Evolutionary conservation across 2,329 filamentous ascomycete species (phyloP).

Genomic region (Trichoderma pleuroti): DNA sequence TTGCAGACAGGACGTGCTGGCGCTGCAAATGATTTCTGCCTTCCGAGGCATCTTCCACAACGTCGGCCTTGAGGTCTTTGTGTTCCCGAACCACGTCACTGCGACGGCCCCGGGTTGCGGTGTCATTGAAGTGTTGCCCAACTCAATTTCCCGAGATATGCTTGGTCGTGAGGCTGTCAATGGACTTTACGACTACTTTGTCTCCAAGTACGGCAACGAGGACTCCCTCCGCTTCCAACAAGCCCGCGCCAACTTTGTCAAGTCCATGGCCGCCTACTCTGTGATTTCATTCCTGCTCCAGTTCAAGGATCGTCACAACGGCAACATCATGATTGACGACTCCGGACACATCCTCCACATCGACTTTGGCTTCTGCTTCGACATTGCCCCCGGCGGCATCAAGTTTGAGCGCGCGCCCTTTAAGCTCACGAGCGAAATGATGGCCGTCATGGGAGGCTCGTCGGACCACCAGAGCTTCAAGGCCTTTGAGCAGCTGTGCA

Average conservation of each 20-base stretch:
- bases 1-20: constrained; percentile 93
- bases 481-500: constrained; percentile 93
- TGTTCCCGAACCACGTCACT: constrained; percentile 95
- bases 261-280: constrained; percentile 98
- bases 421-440: constrained; percentile 96
- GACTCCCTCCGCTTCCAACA: constrained; percentile 93
- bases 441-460: constrained; percentile 95
- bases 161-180: constrained; percentile 96
- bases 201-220: constrained; percentile 95
- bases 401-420: constrained; percentile 98
- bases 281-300: constrained; percentile 95
- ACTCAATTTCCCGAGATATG: constrained; percentile 98
- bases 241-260: constrained; percentile 95
- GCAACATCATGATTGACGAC: constrained; percentile 99
- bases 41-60: constrained; percentile 97
- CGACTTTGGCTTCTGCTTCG: constrained; percentile 99
- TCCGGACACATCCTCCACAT: constrained; percentile 97
- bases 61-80: constrained; percentile 92
- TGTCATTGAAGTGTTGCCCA: constrained; percentile 95
- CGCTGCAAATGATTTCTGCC: constrained; percentile 94
- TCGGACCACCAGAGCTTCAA: constrained; percentile 83
- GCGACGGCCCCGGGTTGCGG: constrained; percentile 96
- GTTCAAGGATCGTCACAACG: constrained; percentile 99
- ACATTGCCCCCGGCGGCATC: constrained; percentile 94
- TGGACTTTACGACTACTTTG: constrained; percentile 96